These are phyloP conservation scores for Castanopsis chinensis DNA, from an alignment of 306 rosid genomes.

Conservation along the genomic window DNA sequence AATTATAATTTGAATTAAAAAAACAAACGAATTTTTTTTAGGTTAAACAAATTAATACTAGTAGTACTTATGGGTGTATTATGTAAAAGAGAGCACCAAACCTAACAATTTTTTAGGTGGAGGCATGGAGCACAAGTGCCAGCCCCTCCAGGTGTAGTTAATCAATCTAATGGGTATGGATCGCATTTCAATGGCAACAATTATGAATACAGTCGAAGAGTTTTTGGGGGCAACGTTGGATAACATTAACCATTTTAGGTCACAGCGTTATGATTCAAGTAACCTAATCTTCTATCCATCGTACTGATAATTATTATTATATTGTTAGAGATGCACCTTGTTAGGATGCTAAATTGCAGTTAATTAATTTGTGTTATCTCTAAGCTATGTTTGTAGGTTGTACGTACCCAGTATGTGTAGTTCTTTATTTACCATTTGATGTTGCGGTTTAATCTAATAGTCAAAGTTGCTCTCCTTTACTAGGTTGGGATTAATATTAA, in stretches of 20 bases:
- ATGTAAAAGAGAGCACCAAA: too few relatives aligned
- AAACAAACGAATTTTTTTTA: too few relatives aligned
- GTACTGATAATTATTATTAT: constrained; percentile 32
- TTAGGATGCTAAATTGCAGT: constrained; percentile 12
- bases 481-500: not conserved
- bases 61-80: too few relatives aligned
- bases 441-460: not conserved
- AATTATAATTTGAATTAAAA: too few relatives aligned
- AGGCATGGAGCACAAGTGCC: constrained; percentile 23
- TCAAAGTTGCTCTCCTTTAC: not conserved
- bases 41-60: too few relatives aligned
- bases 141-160: constrained; percentile 44
- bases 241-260: constrained; percentile 57
- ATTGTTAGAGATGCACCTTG: constrained; percentile 22
- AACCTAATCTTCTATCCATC: constrained; percentile 48
- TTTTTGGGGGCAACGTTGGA: constrained; percentile 58
- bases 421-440: not conserved
- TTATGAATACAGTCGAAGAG: constrained; percentile 69
- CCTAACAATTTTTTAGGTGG: too few relatives aligned
- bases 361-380: not conserved
- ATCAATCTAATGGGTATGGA: constrained; percentile 64
- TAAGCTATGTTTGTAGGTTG: not conserved
- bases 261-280: constrained; percentile 55
- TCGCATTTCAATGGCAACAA: constrained; percentile 48
- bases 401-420: not conserved